Base-by-base conservation (phyloP, 768 basidiomycete species). In the Hirschioporus abietinus region DNA sequence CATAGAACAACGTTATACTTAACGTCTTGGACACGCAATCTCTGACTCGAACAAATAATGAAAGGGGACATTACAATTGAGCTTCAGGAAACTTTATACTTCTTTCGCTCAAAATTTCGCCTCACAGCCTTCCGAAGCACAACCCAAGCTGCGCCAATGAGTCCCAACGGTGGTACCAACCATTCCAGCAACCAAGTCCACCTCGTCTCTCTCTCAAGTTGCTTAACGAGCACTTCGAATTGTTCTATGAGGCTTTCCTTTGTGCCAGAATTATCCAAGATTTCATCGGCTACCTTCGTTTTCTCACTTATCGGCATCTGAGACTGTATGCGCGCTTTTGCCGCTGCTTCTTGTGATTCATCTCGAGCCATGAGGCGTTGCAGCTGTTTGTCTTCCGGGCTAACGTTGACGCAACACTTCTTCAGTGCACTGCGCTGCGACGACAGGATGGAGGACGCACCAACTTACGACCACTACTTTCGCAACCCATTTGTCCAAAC, bases 381-480 rank as follows among this genome's bases (percentile, higher is more conserved):
- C 0, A 96, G 84, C 72, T 99, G 96, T 0, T 95, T 80, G 64
- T 91, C 88, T 1, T 88, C 81, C 10, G 95, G 92, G 71, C 96
- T 96, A 70, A n/a, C n/a, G n/a, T 35, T 23, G 26, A 58, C 20
- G 58, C 36, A 42, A 61, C 26, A 63, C 23, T 58, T 15, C 6
- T 36, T 34, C 35, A 25, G 26, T 34, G 60, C 30, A 67, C 63
- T 35, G 62, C 35, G 42, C 30, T 24, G 27, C 20, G 65, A n/a
- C 17, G 36, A 60, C 8, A 26, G 24, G 35, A 42, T 9, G 64
- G 62, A 23, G 25, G 23, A 78, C 85, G 63, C 65, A 97, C 96
- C 95, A 97, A 74, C 94, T 96, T 6, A 97, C 95, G 10, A 99
- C 89, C 2, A 95, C 82, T 25, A 98, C 88, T 68, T 84, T 83